Conservation (phyloP, 2,329 filamentous ascomycete species). For the Ophiognomonia clavigignenti-juglandacearum region DNA sequence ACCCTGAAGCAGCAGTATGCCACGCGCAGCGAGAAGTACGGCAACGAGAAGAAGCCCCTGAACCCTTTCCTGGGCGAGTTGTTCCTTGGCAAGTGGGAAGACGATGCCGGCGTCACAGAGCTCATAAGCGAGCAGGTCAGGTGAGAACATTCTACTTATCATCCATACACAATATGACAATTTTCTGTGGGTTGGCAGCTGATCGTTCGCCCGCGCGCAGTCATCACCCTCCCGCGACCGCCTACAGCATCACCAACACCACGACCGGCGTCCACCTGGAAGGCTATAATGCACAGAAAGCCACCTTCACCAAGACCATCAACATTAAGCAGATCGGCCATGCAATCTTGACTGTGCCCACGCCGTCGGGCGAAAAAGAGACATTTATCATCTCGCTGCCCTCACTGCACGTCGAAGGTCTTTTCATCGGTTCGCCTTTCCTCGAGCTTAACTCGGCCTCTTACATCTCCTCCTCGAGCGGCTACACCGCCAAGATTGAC, state of each 20-base stretch:
- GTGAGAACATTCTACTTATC: constrained; percentile 29
- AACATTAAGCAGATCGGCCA: constrained; percentile 94
- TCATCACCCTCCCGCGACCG: constrained; percentile 92
- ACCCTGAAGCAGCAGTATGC: constrained; percentile 85
- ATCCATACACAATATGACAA: background rate
- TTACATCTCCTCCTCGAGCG: constrained; percentile 80
- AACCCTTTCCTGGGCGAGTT: constrained; percentile 96
- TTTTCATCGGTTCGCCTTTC: constrained; percentile 82
- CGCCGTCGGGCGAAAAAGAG: constrained; percentile 44
- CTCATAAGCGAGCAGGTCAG: constrained; percentile 93
- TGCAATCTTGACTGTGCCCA: constrained; percentile 71
- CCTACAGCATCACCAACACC: constrained; percentile 86
- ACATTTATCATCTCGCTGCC: constrained; percentile 90
- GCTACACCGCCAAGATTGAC: constrained; percentile 84
- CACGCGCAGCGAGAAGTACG: constrained; percentile 69
- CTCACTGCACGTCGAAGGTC: constrained; percentile 85
- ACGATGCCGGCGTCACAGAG: constrained; percentile 74
- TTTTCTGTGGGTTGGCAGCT: background rate
- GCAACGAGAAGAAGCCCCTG: constrained; percentile 95
- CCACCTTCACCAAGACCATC: constrained; percentile 89
- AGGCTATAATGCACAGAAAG: constrained; percentile 95
- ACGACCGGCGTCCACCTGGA: constrained; percentile 73
- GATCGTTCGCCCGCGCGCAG: no score
- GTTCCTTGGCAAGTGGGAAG: constrained; percentile 87
- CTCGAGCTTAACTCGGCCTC: constrained; percentile 84